phyloP scores from a whole-genome alignment of 1,139 yeast genomes.

The Pichia sp. region DNA sequence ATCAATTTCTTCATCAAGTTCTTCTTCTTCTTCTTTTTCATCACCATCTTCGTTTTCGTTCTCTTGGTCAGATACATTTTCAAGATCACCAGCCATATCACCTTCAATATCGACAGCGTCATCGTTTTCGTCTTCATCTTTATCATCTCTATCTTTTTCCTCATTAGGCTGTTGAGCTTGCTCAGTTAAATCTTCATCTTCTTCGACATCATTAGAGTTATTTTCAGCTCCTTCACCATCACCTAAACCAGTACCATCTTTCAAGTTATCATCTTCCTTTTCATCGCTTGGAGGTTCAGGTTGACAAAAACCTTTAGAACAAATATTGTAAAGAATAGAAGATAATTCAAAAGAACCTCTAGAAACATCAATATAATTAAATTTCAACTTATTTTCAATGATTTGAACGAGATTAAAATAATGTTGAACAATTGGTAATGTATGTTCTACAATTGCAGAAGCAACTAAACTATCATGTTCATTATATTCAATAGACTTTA shows the following conservation, averaged over 20 bases:
- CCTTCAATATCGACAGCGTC: conserved; percentile 94
- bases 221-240: conserved; percentile 89
- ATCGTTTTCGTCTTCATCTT: conserved; percentile 57
- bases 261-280: conserved; percentile 56
- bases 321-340: conserved; percentile 51
- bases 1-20: conserved; percentile 84
- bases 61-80: conserved; percentile 60
- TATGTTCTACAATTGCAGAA: conserved; percentile 39
- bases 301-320: conserved; percentile 88
- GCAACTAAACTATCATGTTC: conserved; percentile 30
- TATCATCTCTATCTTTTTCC: conserved; percentile 61
- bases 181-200: conserved; percentile 86
- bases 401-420: conserved; percentile 42
- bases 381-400: conserved; percentile 39
- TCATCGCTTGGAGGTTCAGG: conserved; percentile 77
- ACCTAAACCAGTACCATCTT: conserved; percentile 92
- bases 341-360: conserved; percentile 59
- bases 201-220: conserved; percentile 80
- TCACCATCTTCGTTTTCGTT: conserved; percentile 49
- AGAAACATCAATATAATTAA: conserved; percentile 46
- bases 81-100: conserved; percentile 92
- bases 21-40: conserved; percentile 47
- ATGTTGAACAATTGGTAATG: conserved; percentile 52
- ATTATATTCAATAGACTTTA: conserved; percentile 34
- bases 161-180: conserved; percentile 82